Evolutionary conservation across 2,329 filamentous ascomycete species (phyloP), one percentile per base, ranked within the genome.

Genomic region (Talaromyces sp.): DNA sequence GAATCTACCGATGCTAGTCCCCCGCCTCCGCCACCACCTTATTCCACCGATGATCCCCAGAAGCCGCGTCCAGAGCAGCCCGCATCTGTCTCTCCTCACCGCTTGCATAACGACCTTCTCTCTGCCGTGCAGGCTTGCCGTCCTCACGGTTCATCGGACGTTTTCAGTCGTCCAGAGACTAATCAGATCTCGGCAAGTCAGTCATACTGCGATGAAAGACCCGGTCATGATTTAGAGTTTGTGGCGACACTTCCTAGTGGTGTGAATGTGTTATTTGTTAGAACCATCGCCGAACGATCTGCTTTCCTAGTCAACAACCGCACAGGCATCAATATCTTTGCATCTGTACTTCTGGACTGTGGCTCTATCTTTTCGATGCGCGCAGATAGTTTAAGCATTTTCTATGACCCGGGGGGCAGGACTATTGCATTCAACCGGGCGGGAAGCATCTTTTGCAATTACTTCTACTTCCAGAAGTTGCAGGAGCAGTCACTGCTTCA

Each of bases 361-460:
- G 86, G 84, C 2, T 78, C 77, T 32, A 81, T 95, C 10, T 97
- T 96, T 70, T 81, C 83, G 2, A 80, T 97, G 20, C 79, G 84
- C 1, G 78, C 83, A 0, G 78, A 82, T 29, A 85, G 86, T 3
- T 71, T 97, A 52, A 93, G 95, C 69, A 88, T 97, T 46, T 97
- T 93, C 75, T 91, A 91, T 64, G 92, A 97, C 63, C 84, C 87
- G 36, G 74, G 77, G 3, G 89, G 91, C 4, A 84, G 83, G 51
- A 92, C 91, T 0, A 96, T 99, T 57, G 94, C 93, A 0, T 99
- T 99, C 80, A 99, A 99, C 70, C 83, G 84, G 8, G 84, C 82
- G 35, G 92, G 93, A 33, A 90, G 88, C 64, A 83, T 99, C 27
- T 99, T 97, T 77, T 97, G 91, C 79, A 99, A 99, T 68, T 82